phyloP scores from a whole-genome alignment of 106 monocot genomes.

The Triglochin maritima region DNA sequence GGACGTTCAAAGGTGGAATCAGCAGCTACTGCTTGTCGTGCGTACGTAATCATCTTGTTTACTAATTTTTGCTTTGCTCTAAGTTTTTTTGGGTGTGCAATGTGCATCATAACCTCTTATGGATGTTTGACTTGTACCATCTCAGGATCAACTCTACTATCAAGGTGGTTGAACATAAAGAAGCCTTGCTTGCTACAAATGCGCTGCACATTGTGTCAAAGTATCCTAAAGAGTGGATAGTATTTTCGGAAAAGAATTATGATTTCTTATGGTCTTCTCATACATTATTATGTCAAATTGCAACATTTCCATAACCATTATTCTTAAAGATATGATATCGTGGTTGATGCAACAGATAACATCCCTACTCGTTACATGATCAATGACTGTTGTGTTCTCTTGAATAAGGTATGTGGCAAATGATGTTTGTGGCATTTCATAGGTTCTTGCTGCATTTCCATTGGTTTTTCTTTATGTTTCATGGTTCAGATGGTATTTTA shows the following conservation, averaged over 20 bases:
- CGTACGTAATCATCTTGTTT: conserved; percentile 46
- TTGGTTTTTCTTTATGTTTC: neutral
- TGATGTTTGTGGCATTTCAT: neutral
- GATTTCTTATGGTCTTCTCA: neutral
- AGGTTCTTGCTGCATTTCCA: neutral
- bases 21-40: conserved; percentile 77
- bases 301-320: conserved; percentile 24
- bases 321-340: conserved; percentile 78
- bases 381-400: conserved; percentile 87
- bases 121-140: neutral
- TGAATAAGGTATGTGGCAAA: conserved; percentile 57
- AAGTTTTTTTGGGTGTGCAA: neutral
- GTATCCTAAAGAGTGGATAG: conserved; percentile 52
- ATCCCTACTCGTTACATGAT: conserved; percentile 97
- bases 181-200: conserved; percentile 59
- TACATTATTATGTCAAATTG: neutral
- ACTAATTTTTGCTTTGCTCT: neutral
- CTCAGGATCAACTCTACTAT: conserved; percentile 90
- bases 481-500: neutral
- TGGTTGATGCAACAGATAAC: conserved; percentile 98
- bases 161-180: conserved; percentile 65
- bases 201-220: conserved; percentile 79
- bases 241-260: neutral
- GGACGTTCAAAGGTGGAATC: conserved; percentile 85
- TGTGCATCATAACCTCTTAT: neutral